Evolutionary conservation across 2,329 filamentous ascomycete species (phyloP), one percentile per base, ranked within the genome.

Genomic region (Raffaelea ambrosiae): DNA sequence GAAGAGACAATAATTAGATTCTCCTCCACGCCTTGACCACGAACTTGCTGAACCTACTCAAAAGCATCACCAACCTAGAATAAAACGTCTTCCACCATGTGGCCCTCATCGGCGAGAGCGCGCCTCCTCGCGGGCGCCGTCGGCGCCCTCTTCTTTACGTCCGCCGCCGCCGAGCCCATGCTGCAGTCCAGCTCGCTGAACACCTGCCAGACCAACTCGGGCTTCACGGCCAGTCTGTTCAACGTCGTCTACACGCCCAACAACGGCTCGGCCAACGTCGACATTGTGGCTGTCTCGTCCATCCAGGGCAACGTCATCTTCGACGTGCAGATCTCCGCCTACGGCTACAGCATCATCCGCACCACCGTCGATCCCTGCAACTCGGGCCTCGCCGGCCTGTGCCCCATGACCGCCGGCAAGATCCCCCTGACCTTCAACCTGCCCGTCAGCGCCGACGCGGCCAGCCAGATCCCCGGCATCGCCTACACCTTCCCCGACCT

Each of bases 401-500:
- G 88, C 63, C 87, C 87, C 40, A 90, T 93, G 86, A 81, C 76
- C 52, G 76, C 86, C 4, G 87, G 86, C 51, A 78, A 81, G 50
- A 58, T 65, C 45, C 54, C 55, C 47, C 58, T 63, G 53, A 60
- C 57, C 44, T 86, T 84, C 60, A 85, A 85, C 60, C 63, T 86
- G 33, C 66, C 69, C 5, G 66, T 89, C 39, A 67, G 73, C 19
- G 57, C 64, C 18, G 68, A 72, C 46, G 74, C 83, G 26, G 69
- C 83, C 54, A 66, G 68, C 19, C 64, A 77, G 47, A 81, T 94
- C 60, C 88, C 88, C 48, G 74, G 77, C 42, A 88, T 94, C 58
- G 84, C 86, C 42, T 95, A 88, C 64, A 84, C 76, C 36, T 83
- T 94, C 44, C 88, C 88, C 43, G 88, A 94, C 67, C 72, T 94